phyloP scores from a whole-genome alignment of 768 basidiomycete genomes.

The Panellus pusillus region DNA sequence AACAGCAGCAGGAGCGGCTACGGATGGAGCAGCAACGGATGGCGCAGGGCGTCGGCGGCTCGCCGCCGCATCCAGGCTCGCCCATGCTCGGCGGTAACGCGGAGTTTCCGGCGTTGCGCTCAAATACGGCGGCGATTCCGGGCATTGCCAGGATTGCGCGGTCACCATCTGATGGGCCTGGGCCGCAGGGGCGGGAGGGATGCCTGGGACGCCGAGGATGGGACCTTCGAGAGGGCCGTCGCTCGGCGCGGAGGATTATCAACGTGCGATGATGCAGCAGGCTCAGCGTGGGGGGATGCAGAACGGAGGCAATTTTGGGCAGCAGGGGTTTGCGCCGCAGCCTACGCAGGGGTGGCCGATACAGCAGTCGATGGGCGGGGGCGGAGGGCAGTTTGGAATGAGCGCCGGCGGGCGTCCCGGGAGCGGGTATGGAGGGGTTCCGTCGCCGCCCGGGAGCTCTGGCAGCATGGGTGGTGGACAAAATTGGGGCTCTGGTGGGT shows the following conservation, averaged over 20 bases:
- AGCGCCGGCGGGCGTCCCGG: conserved; percentile 16
- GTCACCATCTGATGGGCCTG: conserved; percentile 64
- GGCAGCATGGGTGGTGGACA: conserved; percentile 26
- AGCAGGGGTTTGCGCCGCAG: conserved; percentile 36
- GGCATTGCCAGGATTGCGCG: conserved; percentile 75
- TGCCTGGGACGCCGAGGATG: conserved; percentile 43
- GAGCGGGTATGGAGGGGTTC: conserved; percentile 33
- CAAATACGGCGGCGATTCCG: conserved; percentile 59
- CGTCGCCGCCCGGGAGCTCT: conserved; percentile 44
- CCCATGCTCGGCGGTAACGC: conserved; percentile 37
- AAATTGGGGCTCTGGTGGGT: conserved; percentile 31
- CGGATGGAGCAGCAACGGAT: conserved; percentile 24
- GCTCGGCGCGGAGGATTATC: conserved; percentile 55
- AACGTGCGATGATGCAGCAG: conserved; percentile 47
- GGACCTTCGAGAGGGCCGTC: conserved; percentile 38
- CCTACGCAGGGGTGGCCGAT: conserved; percentile 40
- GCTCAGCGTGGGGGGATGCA: conserved; percentile 15
- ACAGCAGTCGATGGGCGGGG: conserved; percentile 37
- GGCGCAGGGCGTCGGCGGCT: conserved; percentile 29
- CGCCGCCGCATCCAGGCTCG: conserved; percentile 45
- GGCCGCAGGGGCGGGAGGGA: conserved; percentile 9
- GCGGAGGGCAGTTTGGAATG: conserved; percentile 33
- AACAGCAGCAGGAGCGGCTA: conserved; percentile 16
- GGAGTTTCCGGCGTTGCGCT: conserved; percentile 52
- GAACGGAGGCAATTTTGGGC: not conserved